phyloP scores from a whole-genome alignment of 352 stramenopile species.

The Phytophthora chlamydospora region DNA sequence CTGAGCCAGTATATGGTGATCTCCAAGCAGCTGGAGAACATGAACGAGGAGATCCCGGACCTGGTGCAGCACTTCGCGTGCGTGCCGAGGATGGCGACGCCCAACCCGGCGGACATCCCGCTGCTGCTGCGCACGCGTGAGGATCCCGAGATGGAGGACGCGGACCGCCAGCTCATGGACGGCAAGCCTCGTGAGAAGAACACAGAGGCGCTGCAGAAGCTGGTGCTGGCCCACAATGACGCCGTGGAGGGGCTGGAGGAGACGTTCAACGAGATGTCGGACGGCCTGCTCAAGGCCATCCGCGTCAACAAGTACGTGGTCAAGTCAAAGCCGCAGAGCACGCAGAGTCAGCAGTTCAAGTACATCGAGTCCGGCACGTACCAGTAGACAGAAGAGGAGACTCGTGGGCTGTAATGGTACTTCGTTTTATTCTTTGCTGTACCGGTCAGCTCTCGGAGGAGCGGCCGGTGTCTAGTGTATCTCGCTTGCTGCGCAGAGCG shows the following conservation, averaged over 20 bases:
- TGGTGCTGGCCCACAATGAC: conserved; percentile 72
- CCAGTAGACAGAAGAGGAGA: conserved; percentile 28
- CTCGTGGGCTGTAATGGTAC: conserved; percentile 25
- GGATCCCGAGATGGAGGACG: conserved; percentile 87
- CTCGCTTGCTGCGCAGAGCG: conserved; percentile 30
- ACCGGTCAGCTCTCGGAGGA: conserved; percentile 26
- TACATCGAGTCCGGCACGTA: conserved; percentile 88
- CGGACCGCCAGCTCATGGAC: conserved; percentile 73
- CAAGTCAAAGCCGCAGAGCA: conserved; percentile 79
- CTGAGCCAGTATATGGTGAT: conserved; percentile 89
- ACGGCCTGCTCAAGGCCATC: conserved; percentile 83
- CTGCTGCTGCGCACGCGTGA: conserved; percentile 81
- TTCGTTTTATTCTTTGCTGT: conserved; percentile 33
- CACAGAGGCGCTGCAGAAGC: conserved; percentile 69
- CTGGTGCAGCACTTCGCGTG: conserved; percentile 87
- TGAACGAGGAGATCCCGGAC: conserved; percentile 88
- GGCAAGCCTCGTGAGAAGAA: conserved; percentile 75
- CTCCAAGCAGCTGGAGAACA: conserved; percentile 89
- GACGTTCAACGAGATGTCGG: conserved; percentile 85
- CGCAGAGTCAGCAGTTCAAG: conserved; percentile 82
- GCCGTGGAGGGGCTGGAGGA: conserved; percentile 81
- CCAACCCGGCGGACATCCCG: conserved; percentile 78
- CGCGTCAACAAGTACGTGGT: conserved; percentile 87
- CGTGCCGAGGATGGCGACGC: conserved; percentile 82
- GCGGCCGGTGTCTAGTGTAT: conserved; percentile 23